Conservation (phyloP, 176 grass and related monocot genomes). For the Musa itinerans region DNA sequence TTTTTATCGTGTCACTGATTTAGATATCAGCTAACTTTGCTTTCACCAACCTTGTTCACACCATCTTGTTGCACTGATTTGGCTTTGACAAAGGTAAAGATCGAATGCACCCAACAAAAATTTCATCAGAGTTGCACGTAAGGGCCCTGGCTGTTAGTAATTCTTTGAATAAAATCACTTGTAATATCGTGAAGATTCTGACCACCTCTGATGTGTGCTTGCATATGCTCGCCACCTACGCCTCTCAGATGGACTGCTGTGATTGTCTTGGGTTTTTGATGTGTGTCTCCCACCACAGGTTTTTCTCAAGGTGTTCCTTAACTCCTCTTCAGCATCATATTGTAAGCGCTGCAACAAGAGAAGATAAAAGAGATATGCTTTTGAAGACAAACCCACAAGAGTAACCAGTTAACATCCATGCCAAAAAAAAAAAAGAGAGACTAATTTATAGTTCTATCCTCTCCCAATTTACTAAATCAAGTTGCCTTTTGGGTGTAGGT, state of each 20-base stretch:
- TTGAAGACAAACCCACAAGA: conserved; percentile 3
- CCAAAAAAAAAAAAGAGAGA: not conserved
- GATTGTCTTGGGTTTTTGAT: not conserved
- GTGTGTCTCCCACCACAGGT: conserved; percentile 20
- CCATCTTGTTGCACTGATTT: too few species aligned
- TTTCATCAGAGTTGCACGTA: not conserved
- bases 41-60: too few species aligned
- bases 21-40: too few species aligned
- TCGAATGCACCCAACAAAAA: not conserved
- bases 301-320: conserved; percentile 39
- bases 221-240: not conserved
- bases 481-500: too few species aligned
- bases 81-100: not conserved
- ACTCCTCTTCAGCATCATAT: conserved; percentile 69
- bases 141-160: not conserved
- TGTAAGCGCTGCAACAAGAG: conserved; percentile 61
- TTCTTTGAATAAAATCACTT: not conserved
- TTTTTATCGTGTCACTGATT: not conserved
- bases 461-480: too few species aligned
- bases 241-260: not conserved
- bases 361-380: not conserved
- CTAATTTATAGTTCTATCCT: not conserved
- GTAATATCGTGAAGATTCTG: not conserved
- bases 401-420: not conserved
- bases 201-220: not conserved